Conservation (phyloP, 129 eudicot genomes). For the Helichrysum umbraculigerum region DNA sequence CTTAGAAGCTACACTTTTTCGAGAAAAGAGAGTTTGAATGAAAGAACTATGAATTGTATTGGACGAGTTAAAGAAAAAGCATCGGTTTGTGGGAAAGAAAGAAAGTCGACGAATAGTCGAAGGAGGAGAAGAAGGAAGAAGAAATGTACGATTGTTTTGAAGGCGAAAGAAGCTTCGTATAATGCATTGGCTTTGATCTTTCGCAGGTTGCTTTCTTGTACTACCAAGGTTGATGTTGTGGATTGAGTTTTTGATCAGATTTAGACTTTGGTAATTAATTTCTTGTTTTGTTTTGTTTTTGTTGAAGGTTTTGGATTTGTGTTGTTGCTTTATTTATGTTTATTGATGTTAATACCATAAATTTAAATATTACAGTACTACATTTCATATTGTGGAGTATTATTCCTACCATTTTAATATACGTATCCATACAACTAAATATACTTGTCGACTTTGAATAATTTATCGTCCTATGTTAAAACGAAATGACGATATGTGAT, state of each 20-base stretch:
- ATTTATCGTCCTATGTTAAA: too few species aligned
- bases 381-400: too few species aligned
- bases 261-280: not conserved
- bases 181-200: constrained; percentile 55
- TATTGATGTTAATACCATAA: constrained; percentile 31
- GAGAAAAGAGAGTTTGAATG: constrained; percentile 56
- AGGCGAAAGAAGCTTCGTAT: constrained; percentile 59
- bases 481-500: too few species aligned
- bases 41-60: constrained; percentile 54
- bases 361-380: too few species aligned
- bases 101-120: constrained; percentile 24
- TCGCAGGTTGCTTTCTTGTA: constrained; percentile 75
- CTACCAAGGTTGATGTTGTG: constrained; percentile 74
- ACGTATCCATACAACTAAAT: too few species aligned
- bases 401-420: too few species aligned
- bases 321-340: constrained; percentile 18
- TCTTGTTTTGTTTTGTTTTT: not conserved
- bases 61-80: constrained; percentile 48
- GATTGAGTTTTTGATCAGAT: constrained; percentile 37
- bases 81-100: constrained; percentile 24
- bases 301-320: not conserved
- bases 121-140: constrained; percentile 34
- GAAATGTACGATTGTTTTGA: constrained; percentile 39
- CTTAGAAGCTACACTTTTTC: constrained; percentile 90
- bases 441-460: too few species aligned